phyloP scores from a whole-genome alignment of 2,329 filamentous ascomycete genomes.

The Ophiocordyceps polyrhachis-furcata region DNA sequence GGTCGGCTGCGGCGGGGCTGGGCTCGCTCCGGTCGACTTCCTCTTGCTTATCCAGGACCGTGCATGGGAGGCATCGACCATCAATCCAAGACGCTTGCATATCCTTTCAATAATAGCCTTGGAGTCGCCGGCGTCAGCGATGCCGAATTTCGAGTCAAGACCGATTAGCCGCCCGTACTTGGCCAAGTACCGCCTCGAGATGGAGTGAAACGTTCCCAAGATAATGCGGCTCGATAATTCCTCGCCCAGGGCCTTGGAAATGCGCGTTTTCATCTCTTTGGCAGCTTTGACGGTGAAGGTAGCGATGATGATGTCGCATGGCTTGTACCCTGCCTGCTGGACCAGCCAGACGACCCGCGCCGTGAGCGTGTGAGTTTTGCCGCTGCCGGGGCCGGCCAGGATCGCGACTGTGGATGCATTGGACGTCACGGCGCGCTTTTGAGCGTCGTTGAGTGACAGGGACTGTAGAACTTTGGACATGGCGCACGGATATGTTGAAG shows the following conservation, averaged over 20 bases:
- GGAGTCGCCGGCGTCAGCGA: constrained; percentile 72
- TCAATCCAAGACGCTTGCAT: constrained; percentile 51
- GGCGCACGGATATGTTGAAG: constrained; percentile 1
- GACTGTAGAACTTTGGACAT: constrained; percentile 23
- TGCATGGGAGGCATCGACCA: constrained; percentile 51
- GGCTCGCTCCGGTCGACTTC: constrained; percentile 36
- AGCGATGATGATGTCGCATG: constrained; percentile 81
- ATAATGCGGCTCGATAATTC: constrained; percentile 59
- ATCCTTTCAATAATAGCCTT: constrained; percentile 66
- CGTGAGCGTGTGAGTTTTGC: constrained; percentile 91
- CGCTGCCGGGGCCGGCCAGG: constrained; percentile 49
- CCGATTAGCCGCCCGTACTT: constrained; percentile 74
- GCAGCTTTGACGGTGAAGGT: constrained; percentile 96
- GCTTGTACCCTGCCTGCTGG: constrained; percentile 48
- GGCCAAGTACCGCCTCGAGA: constrained; percentile 67
- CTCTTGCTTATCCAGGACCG: constrained; percentile 57
- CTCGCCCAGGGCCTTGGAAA: constrained; percentile 63
- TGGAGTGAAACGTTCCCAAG: constrained; percentile 87
- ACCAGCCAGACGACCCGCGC: constrained; percentile 83
- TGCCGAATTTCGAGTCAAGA: constrained; percentile 66
- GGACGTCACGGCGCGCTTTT: constrained; percentile 36
- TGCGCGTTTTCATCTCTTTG: constrained; percentile 78
- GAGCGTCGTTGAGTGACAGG: constrained; percentile 35
- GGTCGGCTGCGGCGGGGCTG: constrained; percentile 19
- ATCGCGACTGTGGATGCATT: constrained; percentile 40